Evolutionary conservation across 2,329 filamentous ascomycete species (phyloP), one percentile per base, ranked within the genome.

Genomic region (Myrmaecium sp.): DNA sequence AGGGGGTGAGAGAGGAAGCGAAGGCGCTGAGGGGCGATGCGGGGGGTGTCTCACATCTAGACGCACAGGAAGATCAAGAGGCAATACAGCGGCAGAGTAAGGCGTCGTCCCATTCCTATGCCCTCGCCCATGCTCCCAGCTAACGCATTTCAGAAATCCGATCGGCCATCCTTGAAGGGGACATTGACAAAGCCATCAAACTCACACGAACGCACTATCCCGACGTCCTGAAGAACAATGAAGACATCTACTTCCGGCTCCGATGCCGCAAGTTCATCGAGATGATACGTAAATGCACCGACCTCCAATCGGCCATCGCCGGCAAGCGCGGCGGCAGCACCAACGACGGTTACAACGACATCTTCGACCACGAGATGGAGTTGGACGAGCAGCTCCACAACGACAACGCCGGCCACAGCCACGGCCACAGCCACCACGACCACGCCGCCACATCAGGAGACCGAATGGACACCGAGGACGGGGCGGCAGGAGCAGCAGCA

Each of bases 181-280:
- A 98, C 41, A 80, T 98, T 32, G 89, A 95, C 51, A 72, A 67
- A 38, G 86, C 86, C 1, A 62, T 95, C n/a, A 77, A 83, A 47
- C 67, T 75, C 40, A 92, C 80, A 3, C 69, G 74, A 26, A 60
- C 63, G 8, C 80, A 74, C 43, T 98, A 94, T 41, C 78, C 81
- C 4, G 64, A 66, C 14, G 82, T 95, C 2, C 64, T 98, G 11
- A 63, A 69, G 24, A 68, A 80, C 13, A 82, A 93, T 42, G 71
- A 80, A 29, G 71, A 82, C 28, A 82, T 94, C 10, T 74, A 84
- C 46, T 95, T 98, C 54, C 77, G 74, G 31, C 60, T 98, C 25
- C 71, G 76, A 37, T 94, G 84, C 46, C 73, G 83, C 33, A 91
- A 89, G 46, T 94, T 95, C 48, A 75, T 95, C 33, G 89, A 98